Evolutionary conservation across 345 rosid species (phyloP).

Genomic region (Populus deltoides): DNA sequence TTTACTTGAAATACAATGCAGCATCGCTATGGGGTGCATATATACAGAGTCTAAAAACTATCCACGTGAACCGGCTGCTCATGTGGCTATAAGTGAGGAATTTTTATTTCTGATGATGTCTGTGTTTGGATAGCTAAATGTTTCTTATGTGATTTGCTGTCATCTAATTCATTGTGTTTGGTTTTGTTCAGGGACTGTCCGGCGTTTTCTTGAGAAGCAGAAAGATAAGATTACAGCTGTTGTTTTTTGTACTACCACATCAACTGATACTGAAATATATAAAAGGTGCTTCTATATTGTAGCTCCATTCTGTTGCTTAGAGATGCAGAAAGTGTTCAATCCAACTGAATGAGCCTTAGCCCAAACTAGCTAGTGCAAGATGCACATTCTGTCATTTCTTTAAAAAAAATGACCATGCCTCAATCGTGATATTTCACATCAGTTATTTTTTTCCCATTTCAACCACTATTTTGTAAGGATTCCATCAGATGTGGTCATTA

Average conservation of each 20-base stretch:
- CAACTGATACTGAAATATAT: constrained; percentile 89
- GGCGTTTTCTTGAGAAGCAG: constrained; percentile 92
- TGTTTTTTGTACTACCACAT: constrained; percentile 81
- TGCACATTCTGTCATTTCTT: constrained; percentile 5
- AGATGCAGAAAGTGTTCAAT: not conserved
- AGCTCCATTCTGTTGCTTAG: constrained; percentile 6
- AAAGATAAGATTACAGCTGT: constrained; percentile 79
- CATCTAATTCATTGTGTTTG: constrained; percentile 12
- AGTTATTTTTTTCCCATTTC: not conserved
- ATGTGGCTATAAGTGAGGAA: constrained; percentile 91
- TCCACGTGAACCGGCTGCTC: constrained; percentile 99
- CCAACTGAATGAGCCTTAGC: not conserved
- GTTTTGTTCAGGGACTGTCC: constrained; percentile 67
- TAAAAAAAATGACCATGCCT: constrained; percentile 2
- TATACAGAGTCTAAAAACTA: constrained; percentile 91
- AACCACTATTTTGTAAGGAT: not conserved
- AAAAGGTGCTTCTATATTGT: constrained; percentile 51
- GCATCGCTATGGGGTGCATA: constrained; percentile 93
- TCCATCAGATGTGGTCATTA: not conserved
- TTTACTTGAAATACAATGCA: constrained; percentile 39
- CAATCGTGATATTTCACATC: not conserved
- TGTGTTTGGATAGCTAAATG: constrained; percentile 6
- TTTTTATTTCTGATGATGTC: constrained; percentile 3
- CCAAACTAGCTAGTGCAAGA: not conserved
- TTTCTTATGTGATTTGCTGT: not conserved